Conservation (phyloP, 257 asterid species). For the Ligustrum vulgare region DNA sequence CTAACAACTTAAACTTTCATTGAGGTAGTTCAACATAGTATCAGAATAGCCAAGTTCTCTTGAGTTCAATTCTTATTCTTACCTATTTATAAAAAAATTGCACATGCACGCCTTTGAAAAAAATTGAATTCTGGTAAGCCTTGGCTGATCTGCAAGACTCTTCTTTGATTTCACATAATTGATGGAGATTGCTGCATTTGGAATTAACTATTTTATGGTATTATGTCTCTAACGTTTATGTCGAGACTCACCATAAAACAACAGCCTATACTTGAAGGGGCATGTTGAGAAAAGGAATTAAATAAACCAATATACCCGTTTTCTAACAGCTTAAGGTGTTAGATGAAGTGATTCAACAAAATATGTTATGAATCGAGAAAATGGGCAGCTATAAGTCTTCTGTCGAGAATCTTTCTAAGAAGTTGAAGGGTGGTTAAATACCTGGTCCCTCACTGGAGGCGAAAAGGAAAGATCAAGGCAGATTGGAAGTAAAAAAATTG, state of each 20-base stretch:
- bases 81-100: not conserved
- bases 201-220: too few species aligned
- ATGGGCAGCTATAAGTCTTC: not conserved
- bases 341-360: not conserved
- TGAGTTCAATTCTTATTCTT: not conserved
- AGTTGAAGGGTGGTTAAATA: not conserved
- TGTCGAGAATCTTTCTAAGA: not conserved
- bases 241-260: too few species aligned
- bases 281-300: not conserved
- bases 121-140: too few species aligned
- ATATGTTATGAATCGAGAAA: not conserved
- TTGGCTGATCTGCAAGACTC: too few species aligned
- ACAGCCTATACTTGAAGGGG: not conserved
- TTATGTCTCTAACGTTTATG: too few species aligned
- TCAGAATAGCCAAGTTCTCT: not conserved
- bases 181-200: too few species aligned
- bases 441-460: not conserved
- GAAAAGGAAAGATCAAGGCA: not conserved
- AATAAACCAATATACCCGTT: not conserved
- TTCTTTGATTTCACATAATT: too few species aligned
- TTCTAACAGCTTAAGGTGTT: not conserved
- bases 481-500: too few species aligned
- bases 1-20: not conserved
- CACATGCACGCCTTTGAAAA: not conserved
- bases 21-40: not conserved